Evolutionary conservation across 352 stramenopile species (phyloP).

Genomic region (Albugo candida): DNA sequence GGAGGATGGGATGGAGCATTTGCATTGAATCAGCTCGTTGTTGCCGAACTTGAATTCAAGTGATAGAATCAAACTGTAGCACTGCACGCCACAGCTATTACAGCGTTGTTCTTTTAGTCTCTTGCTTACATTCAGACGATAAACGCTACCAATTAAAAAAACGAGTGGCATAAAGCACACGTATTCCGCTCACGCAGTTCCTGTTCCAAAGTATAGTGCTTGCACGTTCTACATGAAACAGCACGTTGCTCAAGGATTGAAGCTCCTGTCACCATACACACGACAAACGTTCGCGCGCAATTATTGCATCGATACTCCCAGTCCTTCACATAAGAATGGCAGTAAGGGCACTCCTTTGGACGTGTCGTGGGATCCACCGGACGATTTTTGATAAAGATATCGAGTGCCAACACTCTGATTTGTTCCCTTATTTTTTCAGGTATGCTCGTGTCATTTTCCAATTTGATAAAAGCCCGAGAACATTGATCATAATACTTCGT

Average conservation of each 20-base stretch:
- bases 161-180: constrained; percentile 79
- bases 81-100: constrained; percentile 1
- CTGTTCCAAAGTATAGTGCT: constrained; percentile 69
- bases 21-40: constrained; percentile 53
- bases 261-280: constrained; percentile 57
- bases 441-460: constrained; percentile 62
- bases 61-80: background rate
- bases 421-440: constrained; percentile 34
- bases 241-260: constrained; percentile 57
- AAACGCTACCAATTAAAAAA: constrained; percentile 10
- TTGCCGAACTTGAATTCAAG: constrained; percentile 14
- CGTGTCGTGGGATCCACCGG: constrained; percentile 61
- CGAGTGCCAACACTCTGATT: constrained; percentile 52
- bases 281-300: constrained; percentile 52
- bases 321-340: constrained; percentile 59
- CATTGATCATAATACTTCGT: constrained; percentile 82
- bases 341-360: constrained; percentile 64
- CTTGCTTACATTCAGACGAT: no score
- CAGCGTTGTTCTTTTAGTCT: no score
- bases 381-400: constrained; percentile 69
- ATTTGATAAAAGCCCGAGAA: constrained; percentile 82
- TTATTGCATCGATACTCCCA: constrained; percentile 73
- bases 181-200: constrained; percentile 65
- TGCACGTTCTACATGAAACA: constrained; percentile 69
- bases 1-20: constrained; percentile 68